Evolutionary conservation across 768 basidiomycete species (phyloP).

Genomic region (Pleurotus salmoneostramineus): DNA sequence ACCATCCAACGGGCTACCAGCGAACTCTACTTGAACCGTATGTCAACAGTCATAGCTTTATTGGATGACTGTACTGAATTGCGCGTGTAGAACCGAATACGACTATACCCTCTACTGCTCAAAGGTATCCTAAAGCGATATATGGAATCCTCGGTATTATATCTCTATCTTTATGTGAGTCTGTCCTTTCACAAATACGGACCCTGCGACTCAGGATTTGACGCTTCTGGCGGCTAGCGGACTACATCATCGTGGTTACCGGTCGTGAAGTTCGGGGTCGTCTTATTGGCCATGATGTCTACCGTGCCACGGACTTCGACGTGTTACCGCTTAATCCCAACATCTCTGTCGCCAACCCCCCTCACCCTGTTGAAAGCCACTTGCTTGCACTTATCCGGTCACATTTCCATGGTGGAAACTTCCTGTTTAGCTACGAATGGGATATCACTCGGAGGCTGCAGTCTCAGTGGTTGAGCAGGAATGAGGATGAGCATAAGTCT

Average conservation of each 20-base stretch:
- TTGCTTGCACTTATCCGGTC: conserved; percentile 82
- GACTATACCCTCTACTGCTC: conserved; percentile 48
- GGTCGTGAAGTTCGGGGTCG: conserved; percentile 74
- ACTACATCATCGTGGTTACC: conserved; percentile 89
- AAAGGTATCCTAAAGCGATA: conserved; percentile 59
- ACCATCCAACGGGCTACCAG: conserved; percentile 73
- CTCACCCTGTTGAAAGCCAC: conserved; percentile 86
- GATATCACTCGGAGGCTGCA: conserved; percentile 89
- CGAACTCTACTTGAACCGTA: conserved; percentile 69
- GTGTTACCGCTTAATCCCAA: conserved; percentile 82
- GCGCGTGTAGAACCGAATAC: conserved; percentile 44
- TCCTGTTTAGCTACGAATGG: conserved; percentile 89
- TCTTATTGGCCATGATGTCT: conserved; percentile 83
- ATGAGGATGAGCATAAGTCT: conserved; percentile 47
- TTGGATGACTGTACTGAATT: background rate
- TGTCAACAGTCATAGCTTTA: conserved; percentile 16
- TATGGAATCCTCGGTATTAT: conserved; percentile 78
- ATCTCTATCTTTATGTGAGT: conserved; percentile 71
- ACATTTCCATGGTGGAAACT: conserved; percentile 75
- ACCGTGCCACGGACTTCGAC: conserved; percentile 86
- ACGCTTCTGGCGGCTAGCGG: conserved; percentile 50
- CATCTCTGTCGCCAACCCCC: conserved; percentile 60
- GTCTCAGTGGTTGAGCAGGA: conserved; percentile 63
- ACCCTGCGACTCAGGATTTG: background rate
- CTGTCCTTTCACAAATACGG: background rate